These are phyloP conservation scores for Mariannaea sp. DNA, from an alignment of 2,329 filamentous ascomycete genomes.

Conservation along the genomic window DNA sequence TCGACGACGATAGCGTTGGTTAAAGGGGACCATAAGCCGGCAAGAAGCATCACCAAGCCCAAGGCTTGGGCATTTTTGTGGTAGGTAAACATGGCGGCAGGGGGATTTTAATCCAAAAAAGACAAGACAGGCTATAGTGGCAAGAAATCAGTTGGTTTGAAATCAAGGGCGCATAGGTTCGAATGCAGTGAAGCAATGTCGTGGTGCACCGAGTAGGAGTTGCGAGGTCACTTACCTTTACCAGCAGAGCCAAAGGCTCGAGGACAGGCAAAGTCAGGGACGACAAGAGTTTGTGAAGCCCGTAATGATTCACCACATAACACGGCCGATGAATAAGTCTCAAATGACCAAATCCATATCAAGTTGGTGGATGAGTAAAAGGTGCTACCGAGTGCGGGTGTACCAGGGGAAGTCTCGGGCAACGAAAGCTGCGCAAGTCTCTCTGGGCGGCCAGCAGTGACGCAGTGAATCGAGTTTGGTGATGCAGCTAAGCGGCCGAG, in stretches of 20 bases:
- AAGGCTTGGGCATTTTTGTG: conserved; percentile 27
- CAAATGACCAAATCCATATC: conserved; percentile 34
- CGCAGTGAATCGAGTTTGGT: conserved; percentile 28
- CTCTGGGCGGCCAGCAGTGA: conserved; percentile 8
- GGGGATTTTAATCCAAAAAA: conserved; percentile 9
- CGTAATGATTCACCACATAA: conserved; percentile 33
- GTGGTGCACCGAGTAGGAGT: conserved; percentile 2
- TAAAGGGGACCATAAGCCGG: conserved; percentile 32
- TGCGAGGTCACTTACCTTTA: conserved; percentile 30
- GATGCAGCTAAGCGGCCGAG: conserved; percentile 26
- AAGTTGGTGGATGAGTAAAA: conserved; percentile 21
- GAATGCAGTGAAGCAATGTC: not conserved
- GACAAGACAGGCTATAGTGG: not conserved
- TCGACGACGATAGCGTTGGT: conserved; percentile 36
- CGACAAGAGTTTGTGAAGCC: conserved; percentile 26
- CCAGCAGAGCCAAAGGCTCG: conserved; percentile 18
- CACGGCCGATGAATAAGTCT: conserved; percentile 25
- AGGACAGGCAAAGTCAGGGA: conserved; percentile 27
- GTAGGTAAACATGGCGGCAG: conserved; percentile 31
- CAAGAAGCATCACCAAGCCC: conserved; percentile 33
- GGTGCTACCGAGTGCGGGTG: conserved; percentile 24
- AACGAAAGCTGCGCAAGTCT: conserved; percentile 10
- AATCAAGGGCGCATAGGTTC: not conserved
- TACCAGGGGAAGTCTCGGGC: conserved; percentile 21
- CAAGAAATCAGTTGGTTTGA: not conserved